Base-by-base conservation (phyloP, 2,329 filamentous ascomycete species). In the Exophiala sp. region DNA sequence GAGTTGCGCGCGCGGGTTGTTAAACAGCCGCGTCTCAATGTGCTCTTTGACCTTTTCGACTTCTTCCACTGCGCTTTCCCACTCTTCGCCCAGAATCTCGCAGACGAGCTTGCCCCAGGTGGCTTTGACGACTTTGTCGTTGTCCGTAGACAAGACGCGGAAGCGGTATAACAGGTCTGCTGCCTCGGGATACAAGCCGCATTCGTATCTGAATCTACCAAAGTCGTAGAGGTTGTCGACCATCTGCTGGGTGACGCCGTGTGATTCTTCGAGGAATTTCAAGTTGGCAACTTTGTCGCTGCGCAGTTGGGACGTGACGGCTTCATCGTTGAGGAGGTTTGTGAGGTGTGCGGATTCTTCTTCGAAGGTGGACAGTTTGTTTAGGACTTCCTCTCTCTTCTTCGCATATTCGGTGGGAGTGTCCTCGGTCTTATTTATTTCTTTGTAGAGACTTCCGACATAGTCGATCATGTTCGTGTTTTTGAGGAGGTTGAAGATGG, bases 381-480 rank as follows among this genome's bases (percentile, higher is more conserved):
- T 80, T 66, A 97, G 77, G 58, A 97, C 91, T 69, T 91, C 86
- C 72, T 96, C 88, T 68, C 90, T 83, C 85, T 94, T 95, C 72
- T 88, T 85, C 65, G 85, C 83, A 73, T 91, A 97, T 74, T 96
- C 91, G 60, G 87, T 81, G 47, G 94, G 91, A 50, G 88, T 78
- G 59, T 89, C 82, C 57, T 87, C 80, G 61, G 90, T 83, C 65
- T 86, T 81, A 77, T 97, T 85, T 63, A 99, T 84, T 68, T 96
- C 88, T 71, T 88, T 88, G 80, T 95, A 90, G 63, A 99, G 78
- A 68, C 87, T 88, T 68, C 91, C 91, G 50, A 97, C 89, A 72
- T 95, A 99, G 75, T 99, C 94, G 67, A 88, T 94, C 94, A 99
- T 99, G 80, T 97, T 96, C 68, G 94, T 97, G 72, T 91, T 86